Conservation (phyloP, 164 flowering plant genomes). For the Chloranthus sessilifolius region DNA sequence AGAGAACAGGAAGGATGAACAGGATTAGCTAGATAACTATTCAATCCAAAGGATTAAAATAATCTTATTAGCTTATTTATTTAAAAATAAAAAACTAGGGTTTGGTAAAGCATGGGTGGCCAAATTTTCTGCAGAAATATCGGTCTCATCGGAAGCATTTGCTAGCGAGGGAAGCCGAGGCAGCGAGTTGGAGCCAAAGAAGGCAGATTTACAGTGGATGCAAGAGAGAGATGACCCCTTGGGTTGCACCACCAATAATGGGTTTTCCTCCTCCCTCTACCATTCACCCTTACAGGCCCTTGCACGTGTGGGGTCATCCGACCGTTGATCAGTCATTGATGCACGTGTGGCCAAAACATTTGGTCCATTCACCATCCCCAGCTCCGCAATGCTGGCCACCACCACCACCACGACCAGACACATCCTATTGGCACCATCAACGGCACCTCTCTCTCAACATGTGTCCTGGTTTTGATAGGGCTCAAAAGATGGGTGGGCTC, state of each 20-base stretch:
- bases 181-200: constrained; percentile 83
- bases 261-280: constrained; percentile 66
- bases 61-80: neutral
- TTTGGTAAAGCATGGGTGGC: neutral
- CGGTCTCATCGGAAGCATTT: constrained; percentile 91
- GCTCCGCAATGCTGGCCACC: constrained; percentile 31
- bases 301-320: constrained; percentile 99
- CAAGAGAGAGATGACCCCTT: constrained; percentile 43
- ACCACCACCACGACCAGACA: constrained; percentile 23
- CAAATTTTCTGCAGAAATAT: constrained; percentile 75
- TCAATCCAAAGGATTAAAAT: no score
- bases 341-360: constrained; percentile 78
- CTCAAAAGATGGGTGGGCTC: constrained; percentile 23
- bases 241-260: constrained; percentile 63
- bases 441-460: constrained; percentile 2
- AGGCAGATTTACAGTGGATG: constrained; percentile 47
- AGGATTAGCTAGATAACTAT: no score
- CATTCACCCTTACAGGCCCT: constrained; percentile 40
- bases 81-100: no score
- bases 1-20: no score
- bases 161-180: constrained; percentile 85
- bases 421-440: constrained; percentile 61
- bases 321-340: constrained; percentile 49
- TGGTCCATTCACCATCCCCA: constrained; percentile 30
- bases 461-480: neutral